Evolutionary conservation across 306 rosid species (phyloP).

Genomic region (Comarum palustre): DNA sequence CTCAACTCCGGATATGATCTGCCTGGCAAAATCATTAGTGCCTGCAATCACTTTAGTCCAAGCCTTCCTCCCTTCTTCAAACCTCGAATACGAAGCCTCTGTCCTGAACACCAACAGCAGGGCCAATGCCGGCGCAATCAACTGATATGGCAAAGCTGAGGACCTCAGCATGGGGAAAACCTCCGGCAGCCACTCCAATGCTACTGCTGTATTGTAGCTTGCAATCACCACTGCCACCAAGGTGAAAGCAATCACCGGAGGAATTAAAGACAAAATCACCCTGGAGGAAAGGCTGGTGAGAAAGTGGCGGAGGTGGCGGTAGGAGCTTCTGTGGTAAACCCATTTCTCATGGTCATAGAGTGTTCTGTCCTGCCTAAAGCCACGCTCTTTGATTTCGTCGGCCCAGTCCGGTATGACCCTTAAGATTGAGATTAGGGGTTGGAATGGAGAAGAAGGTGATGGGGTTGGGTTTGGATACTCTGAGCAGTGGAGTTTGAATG

Average conservation of each 20-base stretch:
- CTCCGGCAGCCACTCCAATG: slow-evolving; percentile 45
- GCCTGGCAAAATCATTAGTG: slow-evolving; percentile 61
- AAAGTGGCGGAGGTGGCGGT: slow-evolving; percentile 77
- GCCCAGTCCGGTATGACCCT: slow-evolving; percentile 74
- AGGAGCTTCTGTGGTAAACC: slow-evolving; percentile 74
- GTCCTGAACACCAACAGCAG: slow-evolving; percentile 79
- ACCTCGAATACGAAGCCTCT: slow-evolving; percentile 81
- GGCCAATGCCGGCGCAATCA: slow-evolving; percentile 87
- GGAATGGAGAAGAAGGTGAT: slow-evolving; percentile 9
- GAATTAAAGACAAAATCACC: slow-evolving; percentile 65
- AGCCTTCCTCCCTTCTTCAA: slow-evolving; percentile 77
- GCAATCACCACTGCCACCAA: slow-evolving; percentile 58
- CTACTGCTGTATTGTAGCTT: slow-evolving; percentile 55
- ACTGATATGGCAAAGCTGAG: slow-evolving; percentile 74
- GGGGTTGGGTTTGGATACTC: slow-evolving; percentile 19
- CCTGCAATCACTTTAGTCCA: slow-evolving; percentile 70
- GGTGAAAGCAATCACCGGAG: slow-evolving; percentile 71
- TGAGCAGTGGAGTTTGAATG: slow-evolving; percentile 27
- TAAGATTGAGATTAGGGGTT: slow-evolving; percentile 39
- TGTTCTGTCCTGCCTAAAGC: slow-evolving; percentile 50
- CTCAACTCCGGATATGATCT: slow-evolving; percentile 46
- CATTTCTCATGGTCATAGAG: slow-evolving; percentile 62
- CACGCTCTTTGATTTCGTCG: slow-evolving; percentile 62
- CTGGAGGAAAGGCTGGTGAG: slow-evolving; percentile 74
- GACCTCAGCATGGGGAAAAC: slow-evolving; percentile 52